Conservation (phyloP, 768 basidiomycete genomes). For the Boletus vermiculosoides region DNA sequence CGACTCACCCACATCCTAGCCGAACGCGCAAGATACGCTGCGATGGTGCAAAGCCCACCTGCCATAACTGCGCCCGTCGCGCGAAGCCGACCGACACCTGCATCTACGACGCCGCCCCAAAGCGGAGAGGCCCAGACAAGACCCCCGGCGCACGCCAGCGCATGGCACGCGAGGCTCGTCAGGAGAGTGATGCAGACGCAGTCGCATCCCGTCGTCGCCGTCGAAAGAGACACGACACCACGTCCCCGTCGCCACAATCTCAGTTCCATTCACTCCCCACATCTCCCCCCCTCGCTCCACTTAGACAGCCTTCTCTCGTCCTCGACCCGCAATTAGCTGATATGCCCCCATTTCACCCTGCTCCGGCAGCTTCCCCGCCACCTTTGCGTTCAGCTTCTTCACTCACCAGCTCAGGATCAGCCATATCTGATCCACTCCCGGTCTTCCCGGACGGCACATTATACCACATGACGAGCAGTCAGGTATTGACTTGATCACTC, state of each 20-base stretch:
- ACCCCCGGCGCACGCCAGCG: conserved; percentile 78
- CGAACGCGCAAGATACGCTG: conserved; percentile 79
- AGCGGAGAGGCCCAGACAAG: conserved; percentile 79
- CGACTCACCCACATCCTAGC: conserved; percentile 36
- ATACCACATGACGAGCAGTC: conserved; percentile 23
- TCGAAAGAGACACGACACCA: conserved; percentile 12
- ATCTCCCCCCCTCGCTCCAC: not conserved
- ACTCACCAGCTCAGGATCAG: conserved; percentile 6
- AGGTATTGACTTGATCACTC: conserved; percentile 32
- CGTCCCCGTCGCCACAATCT: conserved; percentile 2
- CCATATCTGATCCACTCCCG: conserved; percentile 9
- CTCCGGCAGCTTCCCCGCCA: not conserved
- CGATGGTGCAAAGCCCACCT: conserved; percentile 75
- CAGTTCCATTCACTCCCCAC: not conserved
- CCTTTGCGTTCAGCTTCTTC: conserved; percentile 1
- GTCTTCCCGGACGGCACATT: conserved; percentile 7
- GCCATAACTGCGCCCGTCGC: conserved; percentile 69
- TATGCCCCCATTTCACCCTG: conserved; percentile 16
- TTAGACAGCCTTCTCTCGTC: conserved; percentile 11
- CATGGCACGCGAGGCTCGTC: conserved; percentile 40
- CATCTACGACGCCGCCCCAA: conserved; percentile 67
- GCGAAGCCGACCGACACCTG: conserved; percentile 47
- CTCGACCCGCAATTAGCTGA: conserved; percentile 29
- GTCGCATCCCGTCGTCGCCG: conserved; percentile 26
- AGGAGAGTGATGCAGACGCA: conserved; percentile 33